phyloP scores from a whole-genome alignment of 208 protist genomes.

The Balamuthia mandrillaris region DNA sequence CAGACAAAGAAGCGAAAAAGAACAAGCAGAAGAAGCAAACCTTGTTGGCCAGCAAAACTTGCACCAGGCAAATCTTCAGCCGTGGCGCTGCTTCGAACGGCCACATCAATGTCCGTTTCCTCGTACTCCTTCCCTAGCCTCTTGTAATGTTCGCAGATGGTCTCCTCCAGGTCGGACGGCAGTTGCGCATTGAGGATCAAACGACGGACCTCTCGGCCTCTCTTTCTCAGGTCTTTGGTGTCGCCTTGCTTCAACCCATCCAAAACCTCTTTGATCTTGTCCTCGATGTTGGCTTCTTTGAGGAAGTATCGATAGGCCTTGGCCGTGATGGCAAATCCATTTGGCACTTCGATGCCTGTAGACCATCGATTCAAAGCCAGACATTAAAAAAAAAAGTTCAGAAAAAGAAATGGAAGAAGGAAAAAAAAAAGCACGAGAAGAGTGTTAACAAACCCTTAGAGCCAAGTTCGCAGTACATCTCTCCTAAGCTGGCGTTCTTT shows the following conservation, averaged over 20 bases:
- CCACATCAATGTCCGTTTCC: constrained; percentile 31
- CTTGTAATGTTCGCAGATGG: too few relatives aligned
- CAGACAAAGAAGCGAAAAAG: too few relatives aligned
- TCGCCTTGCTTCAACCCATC: too few relatives aligned
- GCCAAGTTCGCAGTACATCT: constrained; percentile 35
- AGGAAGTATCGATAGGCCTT: constrained; percentile 31
- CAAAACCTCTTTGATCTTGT: not conserved
- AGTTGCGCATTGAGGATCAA: too few relatives aligned
- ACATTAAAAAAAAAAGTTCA: not conserved
- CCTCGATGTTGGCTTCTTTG: not conserved
- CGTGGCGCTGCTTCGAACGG: constrained; percentile 59
- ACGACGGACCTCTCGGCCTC: too few relatives aligned
- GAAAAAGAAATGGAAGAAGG: not conserved
- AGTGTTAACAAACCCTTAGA: not conserved
- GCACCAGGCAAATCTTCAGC: constrained; percentile 61
- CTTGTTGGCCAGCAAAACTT: constrained; percentile 56
- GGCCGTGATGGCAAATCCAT: constrained; percentile 46
- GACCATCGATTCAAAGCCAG: not conserved
- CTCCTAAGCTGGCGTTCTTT: constrained; percentile 42
- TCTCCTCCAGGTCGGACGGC: too few relatives aligned
- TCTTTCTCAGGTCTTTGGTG: too few relatives aligned
- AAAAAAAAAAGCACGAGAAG: not conserved
- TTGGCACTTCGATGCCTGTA: constrained; percentile 19
- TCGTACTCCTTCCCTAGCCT: constrained; percentile 12
- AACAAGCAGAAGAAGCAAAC: not conserved